Conservation (phyloP, 345 rosid genomes). For the Lenwebbia sp. region DNA sequence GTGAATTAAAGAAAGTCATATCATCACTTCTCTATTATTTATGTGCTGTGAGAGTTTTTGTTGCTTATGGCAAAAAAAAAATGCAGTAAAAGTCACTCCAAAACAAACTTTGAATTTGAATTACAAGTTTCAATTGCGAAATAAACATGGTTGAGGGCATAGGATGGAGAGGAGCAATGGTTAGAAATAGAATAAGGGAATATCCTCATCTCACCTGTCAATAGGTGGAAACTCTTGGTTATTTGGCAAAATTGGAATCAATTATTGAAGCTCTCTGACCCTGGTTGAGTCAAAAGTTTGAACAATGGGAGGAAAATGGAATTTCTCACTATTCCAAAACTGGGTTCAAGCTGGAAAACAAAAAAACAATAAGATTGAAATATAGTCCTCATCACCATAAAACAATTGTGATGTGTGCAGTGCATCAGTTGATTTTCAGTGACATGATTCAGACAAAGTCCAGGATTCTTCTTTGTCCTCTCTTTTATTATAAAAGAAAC, state of each 20-base stretch:
- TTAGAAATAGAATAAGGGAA: neutral
- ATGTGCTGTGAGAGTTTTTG: neutral
- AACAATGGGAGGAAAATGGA: neutral
- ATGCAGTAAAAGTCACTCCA: neutral
- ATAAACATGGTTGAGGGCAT: neutral
- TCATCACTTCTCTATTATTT: too few relatives aligned
- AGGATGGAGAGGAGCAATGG: neutral
- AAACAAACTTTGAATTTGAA: neutral
- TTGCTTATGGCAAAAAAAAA: neutral
- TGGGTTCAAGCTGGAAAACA: neutral
- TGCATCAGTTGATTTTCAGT: neutral
- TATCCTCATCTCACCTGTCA: neutral
- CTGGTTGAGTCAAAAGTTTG: neutral
- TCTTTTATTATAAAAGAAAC: neutral
- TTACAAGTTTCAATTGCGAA: neutral
- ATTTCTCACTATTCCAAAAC: neutral
- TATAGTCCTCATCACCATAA: neutral
- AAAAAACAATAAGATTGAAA: neutral
- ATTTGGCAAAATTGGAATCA: neutral
- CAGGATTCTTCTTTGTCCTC: neutral
- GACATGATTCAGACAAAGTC: neutral
- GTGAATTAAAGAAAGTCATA: too few relatives aligned
- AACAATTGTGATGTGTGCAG: neutral
- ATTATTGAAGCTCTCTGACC: neutral
- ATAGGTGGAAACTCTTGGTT: neutral